These are phyloP conservation scores for Candida sp. DNA, from an alignment of 1,139 yeast species.

Conservation along the genomic window DNA sequence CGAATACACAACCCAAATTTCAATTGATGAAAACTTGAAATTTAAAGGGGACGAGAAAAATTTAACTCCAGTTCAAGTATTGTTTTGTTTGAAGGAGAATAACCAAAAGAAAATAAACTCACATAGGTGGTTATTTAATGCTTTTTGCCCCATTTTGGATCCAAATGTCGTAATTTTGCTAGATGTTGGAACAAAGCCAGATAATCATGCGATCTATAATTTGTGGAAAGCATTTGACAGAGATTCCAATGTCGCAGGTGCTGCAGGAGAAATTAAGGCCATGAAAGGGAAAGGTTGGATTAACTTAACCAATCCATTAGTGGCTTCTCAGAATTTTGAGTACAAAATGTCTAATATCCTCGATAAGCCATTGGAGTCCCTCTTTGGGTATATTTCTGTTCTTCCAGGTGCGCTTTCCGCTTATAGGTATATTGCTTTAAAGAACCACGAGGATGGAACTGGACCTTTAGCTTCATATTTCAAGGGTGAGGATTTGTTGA, in stretches of 20 bases:
- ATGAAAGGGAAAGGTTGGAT: conserved; percentile 87
- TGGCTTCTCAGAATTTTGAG: conserved; percentile 96
- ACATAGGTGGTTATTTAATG: conserved; percentile 93
- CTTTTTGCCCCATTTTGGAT: conserved; percentile 83
- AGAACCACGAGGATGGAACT: conserved; percentile 83
- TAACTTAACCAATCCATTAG: conserved; percentile 82
- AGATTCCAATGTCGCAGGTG: conserved; percentile 97
- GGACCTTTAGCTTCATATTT: conserved; percentile 90
- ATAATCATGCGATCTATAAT: conserved; percentile 78
- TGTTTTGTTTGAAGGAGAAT: conserved; percentile 85
- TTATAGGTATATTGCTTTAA: conserved; percentile 84
- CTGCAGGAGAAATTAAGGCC: conserved; percentile 95
- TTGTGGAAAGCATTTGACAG: conserved; percentile 96
- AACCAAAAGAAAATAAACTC: conserved; percentile 91
- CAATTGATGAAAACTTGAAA: conserved; percentile 78
- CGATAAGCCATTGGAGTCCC: conserved; percentile 92
- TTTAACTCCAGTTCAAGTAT: conserved; percentile 86
- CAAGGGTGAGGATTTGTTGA: conserved; percentile 73
- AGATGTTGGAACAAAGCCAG: conserved; percentile 94
- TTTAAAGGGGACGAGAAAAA: conserved; percentile 79
- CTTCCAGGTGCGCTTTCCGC: conserved; percentile 97
- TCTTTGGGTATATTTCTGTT: conserved; percentile 90
- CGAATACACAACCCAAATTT: conserved; percentile 90
- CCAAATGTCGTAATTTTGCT: conserved; percentile 83
- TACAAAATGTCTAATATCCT: conserved; percentile 94